phyloP scores from a whole-genome alignment of 2,329 filamentous ascomycete genomes.

The Setomelanomma holmii region DNA sequence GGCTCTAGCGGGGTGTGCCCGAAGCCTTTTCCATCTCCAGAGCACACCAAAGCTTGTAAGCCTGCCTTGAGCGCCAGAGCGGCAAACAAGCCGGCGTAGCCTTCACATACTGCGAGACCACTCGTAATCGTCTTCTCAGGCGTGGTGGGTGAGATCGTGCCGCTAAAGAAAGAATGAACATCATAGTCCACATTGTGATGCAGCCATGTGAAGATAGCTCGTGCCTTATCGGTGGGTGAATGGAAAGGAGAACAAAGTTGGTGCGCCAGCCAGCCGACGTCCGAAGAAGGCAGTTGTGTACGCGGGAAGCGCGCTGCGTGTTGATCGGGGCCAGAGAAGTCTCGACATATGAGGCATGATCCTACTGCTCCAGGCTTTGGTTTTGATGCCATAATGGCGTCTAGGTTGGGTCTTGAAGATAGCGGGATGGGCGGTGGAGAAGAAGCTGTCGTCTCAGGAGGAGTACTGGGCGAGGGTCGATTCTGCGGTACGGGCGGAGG shows the following conservation, averaged over 20 bases:
- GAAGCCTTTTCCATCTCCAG: slow-evolving; percentile 86
- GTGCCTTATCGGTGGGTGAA: slow-evolving; percentile 87
- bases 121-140: slow-evolving; percentile 76
- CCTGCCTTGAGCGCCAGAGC: slow-evolving; percentile 81
- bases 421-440: slow-evolving; percentile 61
- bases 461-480: slow-evolving; percentile 21
- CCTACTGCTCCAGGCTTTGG: slow-evolving; percentile 36
- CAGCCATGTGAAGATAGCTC: slow-evolving; percentile 92
- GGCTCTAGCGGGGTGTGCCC: slow-evolving; percentile 70
- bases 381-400: slow-evolving; percentile 59
- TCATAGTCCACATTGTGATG: slow-evolving; percentile 95
- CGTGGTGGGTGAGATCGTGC: slow-evolving; percentile 69
- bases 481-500: slow-evolving; percentile 40
- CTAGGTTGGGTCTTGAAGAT: slow-evolving; percentile 64
- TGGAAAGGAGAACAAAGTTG: slow-evolving; percentile 80
- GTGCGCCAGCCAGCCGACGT: slow-evolving; percentile 76
- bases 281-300: slow-evolving; percentile 71
- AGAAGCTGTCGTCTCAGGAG: slow-evolving; percentile 16
- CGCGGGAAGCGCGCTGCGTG: slow-evolving; percentile 81
- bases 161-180: slow-evolving; percentile 76
- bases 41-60: slow-evolving; percentile 75
- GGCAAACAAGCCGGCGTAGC: slow-evolving; percentile 84
- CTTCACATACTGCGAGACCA: slow-evolving; percentile 88
- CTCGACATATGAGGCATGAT: slow-evolving; percentile 79
- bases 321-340: slow-evolving; percentile 82